Conservation (phyloP, 768 basidiomycete species). For the Lentinula guzmanii region DNA sequence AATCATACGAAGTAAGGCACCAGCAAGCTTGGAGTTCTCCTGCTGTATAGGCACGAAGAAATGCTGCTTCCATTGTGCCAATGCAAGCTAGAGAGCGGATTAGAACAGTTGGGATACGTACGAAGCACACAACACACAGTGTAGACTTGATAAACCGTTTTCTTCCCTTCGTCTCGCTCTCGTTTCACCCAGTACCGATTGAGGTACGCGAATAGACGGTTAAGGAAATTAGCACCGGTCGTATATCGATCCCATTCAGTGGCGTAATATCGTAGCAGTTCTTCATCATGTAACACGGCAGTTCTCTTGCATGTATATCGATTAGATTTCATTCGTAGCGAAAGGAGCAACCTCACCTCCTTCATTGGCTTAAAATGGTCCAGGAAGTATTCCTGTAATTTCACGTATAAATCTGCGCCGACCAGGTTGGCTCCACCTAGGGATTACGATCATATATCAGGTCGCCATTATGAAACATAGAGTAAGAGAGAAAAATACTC, state of each 20-base stretch:
- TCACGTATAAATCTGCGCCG: conserved; percentile 96
- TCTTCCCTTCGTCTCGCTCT: conserved; percentile 94
- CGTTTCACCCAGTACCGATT: conserved; percentile 99
- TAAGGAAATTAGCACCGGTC: conserved; percentile 94
- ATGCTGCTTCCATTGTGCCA: conserved; percentile 93
- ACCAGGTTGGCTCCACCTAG: conserved; percentile 89
- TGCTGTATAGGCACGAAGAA: conserved; percentile 84
- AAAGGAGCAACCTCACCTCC: conserved; percentile 22
- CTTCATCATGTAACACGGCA: conserved; percentile 80
- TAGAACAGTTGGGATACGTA: background rate
- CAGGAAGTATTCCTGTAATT: conserved; percentile 87
- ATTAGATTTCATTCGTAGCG: conserved; percentile 7
- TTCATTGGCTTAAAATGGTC: conserved; percentile 70
- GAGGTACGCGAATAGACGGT: conserved; percentile 94
- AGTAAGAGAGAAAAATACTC: conserved; percentile 45
- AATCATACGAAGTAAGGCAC: conserved; percentile 83
- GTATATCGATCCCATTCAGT: conserved; percentile 95
- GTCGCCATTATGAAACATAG: conserved; percentile 12
- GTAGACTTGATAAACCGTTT: conserved; percentile 93
- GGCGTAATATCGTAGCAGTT: conserved; percentile 85
- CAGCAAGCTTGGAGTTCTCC: conserved; percentile 75
- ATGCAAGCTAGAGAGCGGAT: conserved; percentile 59
- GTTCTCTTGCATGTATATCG: conserved; percentile 49
- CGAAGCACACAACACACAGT: conserved; percentile 52
- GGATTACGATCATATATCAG: background rate